A percentile compares a stretch with the other conserved stretches of the same genome.
These are phyloP conservation scores for Salix exigua DNA, from an alignment of 345 rosid genomes.

Conservation along the genomic window DNA sequence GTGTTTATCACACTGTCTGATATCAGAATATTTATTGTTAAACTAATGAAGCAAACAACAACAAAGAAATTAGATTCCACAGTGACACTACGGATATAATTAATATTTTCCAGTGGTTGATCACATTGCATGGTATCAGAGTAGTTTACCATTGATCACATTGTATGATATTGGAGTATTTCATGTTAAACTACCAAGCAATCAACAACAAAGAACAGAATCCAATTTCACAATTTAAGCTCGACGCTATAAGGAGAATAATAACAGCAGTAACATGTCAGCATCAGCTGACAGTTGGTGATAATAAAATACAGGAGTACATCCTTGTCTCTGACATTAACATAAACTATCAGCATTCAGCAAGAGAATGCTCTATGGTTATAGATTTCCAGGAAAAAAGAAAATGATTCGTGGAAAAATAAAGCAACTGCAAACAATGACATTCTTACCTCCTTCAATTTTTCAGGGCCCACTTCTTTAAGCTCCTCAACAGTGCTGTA, in stretches of 20 bases:
- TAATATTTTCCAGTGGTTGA: not conserved
- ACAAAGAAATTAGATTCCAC: not conserved
- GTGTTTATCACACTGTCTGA: not conserved
- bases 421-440: not conserved
- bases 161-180: not conserved
- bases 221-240: not conserved
- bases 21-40: not conserved
- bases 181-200: not conserved
- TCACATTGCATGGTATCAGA: not conserved
- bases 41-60: not conserved
- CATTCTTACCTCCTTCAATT: slow-evolving; percentile 67
- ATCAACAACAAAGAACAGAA: not conserved
- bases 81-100: not conserved
- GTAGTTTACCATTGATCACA: not conserved
- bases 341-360: not conserved
- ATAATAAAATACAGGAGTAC: not conserved
- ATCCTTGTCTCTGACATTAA: not conserved
- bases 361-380: not conserved
- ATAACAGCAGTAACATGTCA: not conserved
- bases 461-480: slow-evolving; percentile 85
- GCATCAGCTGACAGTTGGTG: not conserved
- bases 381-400: not conserved
- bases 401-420: not conserved
- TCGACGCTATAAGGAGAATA: not conserved
- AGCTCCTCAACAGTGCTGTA: slow-evolving; percentile 87